Base-by-base conservation (phyloP, 2,329 filamentous ascomycete species). In the Coniochaeta sp. region DNA sequence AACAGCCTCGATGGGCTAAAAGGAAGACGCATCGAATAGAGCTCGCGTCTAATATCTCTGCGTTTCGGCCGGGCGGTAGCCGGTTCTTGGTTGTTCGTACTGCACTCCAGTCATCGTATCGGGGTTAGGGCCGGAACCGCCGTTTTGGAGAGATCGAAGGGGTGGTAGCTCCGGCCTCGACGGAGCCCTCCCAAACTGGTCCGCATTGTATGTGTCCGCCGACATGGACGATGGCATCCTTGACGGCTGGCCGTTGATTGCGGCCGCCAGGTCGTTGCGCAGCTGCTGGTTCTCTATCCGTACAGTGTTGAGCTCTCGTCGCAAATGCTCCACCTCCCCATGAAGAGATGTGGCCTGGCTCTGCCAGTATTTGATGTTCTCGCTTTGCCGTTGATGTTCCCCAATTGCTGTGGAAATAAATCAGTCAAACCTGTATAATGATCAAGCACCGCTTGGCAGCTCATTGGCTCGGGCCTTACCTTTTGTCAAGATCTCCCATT, bases 401-500 rank as follows among this genome's bases (percentile, higher is more conserved):
- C 80, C 76, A 61, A 88, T 88, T 19, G 85, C 85, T 87, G 62
- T 36, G n/a, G 4, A 28, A 19, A 34, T 0, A 30, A 2, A 63
- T 64, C 54, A 64, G 59, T 38, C 22, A 17, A 19, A 47, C 34
- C 34, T 12, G 34, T 19, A 19, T 24, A 58, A 54, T 56, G 38
- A 8, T 10, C 5, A 59, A 30, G n/a, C n/a, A n/a, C n/a, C n/a
- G n/a, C n/a, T n/a, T 5, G n/a, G 47, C 40, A 59, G 50, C 22
- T 40, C n/a, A 42, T 36, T 56, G n/a, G 16, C n/a, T 58, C 57
- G 50, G 32, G 4, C 71, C 81, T 63, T 76, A 93, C 90, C 89
- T 79, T 93, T 93, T 2, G 89, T 92, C 17, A 96, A 71, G 56
- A 93, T 92, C 67, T 96, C 90, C 90, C 90, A 96, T 67, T 96